Evolutionary conservation across 2,329 filamentous ascomycete genomes (phyloP), one percentile per base, ranked within the genome.

Genomic region (Ophiostoma populinum): DNA sequence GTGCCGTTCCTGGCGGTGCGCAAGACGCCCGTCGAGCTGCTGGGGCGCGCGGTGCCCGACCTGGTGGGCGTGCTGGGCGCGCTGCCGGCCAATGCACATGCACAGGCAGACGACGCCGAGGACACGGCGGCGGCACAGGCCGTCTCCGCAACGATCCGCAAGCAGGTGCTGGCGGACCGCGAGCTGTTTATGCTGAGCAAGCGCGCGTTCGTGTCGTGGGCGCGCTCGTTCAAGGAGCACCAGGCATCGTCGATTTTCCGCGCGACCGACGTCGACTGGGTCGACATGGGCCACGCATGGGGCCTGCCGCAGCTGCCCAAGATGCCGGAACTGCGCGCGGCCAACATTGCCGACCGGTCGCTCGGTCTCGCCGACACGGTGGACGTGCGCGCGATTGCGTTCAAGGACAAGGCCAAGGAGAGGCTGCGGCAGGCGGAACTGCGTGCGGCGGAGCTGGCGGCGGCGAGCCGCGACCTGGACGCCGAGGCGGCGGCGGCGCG

Each of bases 161-260:
- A 43, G 11, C 47, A 52, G 32, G 60, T 65, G 11, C 56, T 60
- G 19, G 54, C 58, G 25, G 78, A 82, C 50, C 61, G 77, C 17
- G 70, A 72, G 18, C 51, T 90, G 9, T 77, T 90, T 51, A 85
- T 94, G 52, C 90, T 92, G 49, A 85, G 80, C 1, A 83, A 93
- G 50, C 75, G 77, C 42, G 90, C 77, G 1, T 95, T 98, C 47
- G 87, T 95, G 16, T 87, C 80, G 50, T 95, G 85, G 80, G 74
- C 92, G 2, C 74, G 85, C 50, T 80, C 81, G 45, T 95, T 95
- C 57, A 80, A 73, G 50, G 92, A 90, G 48, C 90, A 95, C 49
- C 75, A 86, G 45, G 85, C 87, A 1, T 77, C 73, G 40, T 92
- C 83, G 48, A 95, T 98, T 45, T 98, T 98, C 61, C 73, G 80